Evolutionary conservation across 2,329 filamentous ascomycete genomes (phyloP), one percentile per base, ranked within the genome.

Genomic region (Colletotrichum incanum): DNA sequence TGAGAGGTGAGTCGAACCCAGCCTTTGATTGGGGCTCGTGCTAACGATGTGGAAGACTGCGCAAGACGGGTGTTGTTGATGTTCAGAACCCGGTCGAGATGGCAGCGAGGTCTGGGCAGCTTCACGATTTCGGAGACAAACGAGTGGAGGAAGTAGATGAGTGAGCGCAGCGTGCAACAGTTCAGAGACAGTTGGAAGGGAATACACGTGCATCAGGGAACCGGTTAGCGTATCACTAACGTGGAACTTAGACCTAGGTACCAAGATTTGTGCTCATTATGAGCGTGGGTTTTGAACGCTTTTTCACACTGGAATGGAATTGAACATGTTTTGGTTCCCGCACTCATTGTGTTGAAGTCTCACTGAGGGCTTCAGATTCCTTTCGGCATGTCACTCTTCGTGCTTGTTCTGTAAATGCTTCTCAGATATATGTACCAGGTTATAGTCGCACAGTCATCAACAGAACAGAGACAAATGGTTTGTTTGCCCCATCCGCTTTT

Each of bases 41-140:
- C 73, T 75, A 64, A 75, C 59, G 9, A 7, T 28, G 11, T 12
- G 55, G 41, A 62, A 88, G 87, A 73, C 84, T 96, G 54, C 94
- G 90, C 79, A 89, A 89, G 73, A 96, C 92, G 14, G 94, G 94
- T 3, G 86, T 97, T 6, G 86, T 97, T 41, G 86, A 93, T 74
- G 90, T 96, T 18, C 88, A 94, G 81, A 97, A 97, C 78, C 94
- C 94, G 0, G 91, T 97, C 2, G 89, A 91, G 69, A 86, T 90
- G 76, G 93, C 93, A 0, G 83, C 91, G 67, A 88, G 90, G 56
- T 90, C 93, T 74, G 94, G 94, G 0, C 85, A 91, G 65, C 90
- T 95, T 65, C 87, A 94, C 77, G 91, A 95, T 77, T 78, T 95
- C 50, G 84, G 87, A 20, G 89, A 90, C 65, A 89, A 91, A 72